Base-by-base conservation (phyloP, 805 yeast species). In the Metschnikowia proteae region DNA sequence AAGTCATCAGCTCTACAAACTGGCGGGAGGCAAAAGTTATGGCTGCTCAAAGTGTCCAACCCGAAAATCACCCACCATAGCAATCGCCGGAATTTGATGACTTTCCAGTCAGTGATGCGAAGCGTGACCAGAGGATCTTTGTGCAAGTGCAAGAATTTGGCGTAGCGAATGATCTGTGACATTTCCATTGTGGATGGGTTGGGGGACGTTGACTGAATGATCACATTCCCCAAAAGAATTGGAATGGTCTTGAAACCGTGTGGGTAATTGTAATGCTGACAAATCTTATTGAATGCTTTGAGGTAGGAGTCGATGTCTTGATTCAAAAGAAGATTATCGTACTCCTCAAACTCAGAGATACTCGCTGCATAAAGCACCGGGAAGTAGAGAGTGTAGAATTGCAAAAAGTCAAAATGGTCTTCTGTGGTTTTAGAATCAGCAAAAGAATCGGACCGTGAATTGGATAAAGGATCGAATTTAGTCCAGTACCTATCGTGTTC, bases 21-120 rank as follows among this genome's bases (percentile, higher is more conserved):
- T 1, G 86, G 86, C 0, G 81, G 75, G 30, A 79, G 61, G 58
- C 81, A 74, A 43, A 77, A 77, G 52, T 81, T 80, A 49, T 80
- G 74, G 34, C 84, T 74, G 6, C 82, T 77, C 50, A 79, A 68
- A 3, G 79, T 74, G 60, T 82, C 88, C 51, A 82, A 62, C 27
- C 80, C 79, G 52, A 81, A 80, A 6, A 82, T 78, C 34, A 80
- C 82, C 86, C 86, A 82, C 86, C 86, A 82, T n/a, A 82, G 60
- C 46, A 80, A 59, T 59, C 86, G 69, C 60, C 83, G 68, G 42
- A 74, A 68, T 51, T 79, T 81, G 5, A 82, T 73, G 23, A 74
- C 67, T 45, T 71, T 73, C 59, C 71, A 66, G 52, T 80, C 78
- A 2, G 72, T 67, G 33, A 80, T 70, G 36, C 76, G 72, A 50